Conservation (phyloP, 2,329 filamentous ascomycete genomes). For the Aspergillus pseudoglaucus region DNA sequence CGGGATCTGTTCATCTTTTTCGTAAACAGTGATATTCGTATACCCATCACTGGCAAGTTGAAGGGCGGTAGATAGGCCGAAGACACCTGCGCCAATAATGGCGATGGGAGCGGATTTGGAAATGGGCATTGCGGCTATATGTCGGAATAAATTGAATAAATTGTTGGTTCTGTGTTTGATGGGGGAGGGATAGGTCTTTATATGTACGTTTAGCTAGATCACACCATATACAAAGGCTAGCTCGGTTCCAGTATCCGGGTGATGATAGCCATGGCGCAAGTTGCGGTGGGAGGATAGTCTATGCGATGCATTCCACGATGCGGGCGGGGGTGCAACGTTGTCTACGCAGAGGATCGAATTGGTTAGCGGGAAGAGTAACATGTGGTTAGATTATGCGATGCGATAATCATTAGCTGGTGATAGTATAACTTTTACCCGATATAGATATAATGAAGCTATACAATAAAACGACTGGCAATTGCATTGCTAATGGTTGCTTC, state of each 20-base stretch:
- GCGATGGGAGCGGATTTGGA: conserved; percentile 17
- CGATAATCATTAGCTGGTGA: background rate
- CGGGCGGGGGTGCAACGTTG: background rate
- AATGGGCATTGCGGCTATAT: background rate
- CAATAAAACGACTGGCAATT: background rate
- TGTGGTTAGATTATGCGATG: background rate
- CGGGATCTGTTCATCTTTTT: conserved; percentile 41
- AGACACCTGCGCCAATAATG: conserved; percentile 44
- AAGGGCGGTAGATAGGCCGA: conserved; percentile 46
- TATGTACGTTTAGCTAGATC: background rate
- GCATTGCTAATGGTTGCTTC: too few species aligned
- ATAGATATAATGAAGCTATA: background rate
- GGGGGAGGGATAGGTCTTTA: background rate
- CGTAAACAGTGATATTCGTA: conserved; percentile 44
- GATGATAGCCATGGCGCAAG: background rate
- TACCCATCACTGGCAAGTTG: conserved; percentile 43
- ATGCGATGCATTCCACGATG: background rate
- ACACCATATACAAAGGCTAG: background rate
- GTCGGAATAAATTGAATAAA: background rate
- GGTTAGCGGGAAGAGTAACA: background rate
- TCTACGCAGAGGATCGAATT: background rate
- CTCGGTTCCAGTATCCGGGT: too few species aligned
- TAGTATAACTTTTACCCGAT: background rate
- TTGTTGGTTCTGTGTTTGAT: background rate
- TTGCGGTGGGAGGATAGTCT: background rate